These are phyloP conservation scores for Solanum chacoense DNA, from an alignment of 305 asterid species.

Conservation along the genomic window DNA sequence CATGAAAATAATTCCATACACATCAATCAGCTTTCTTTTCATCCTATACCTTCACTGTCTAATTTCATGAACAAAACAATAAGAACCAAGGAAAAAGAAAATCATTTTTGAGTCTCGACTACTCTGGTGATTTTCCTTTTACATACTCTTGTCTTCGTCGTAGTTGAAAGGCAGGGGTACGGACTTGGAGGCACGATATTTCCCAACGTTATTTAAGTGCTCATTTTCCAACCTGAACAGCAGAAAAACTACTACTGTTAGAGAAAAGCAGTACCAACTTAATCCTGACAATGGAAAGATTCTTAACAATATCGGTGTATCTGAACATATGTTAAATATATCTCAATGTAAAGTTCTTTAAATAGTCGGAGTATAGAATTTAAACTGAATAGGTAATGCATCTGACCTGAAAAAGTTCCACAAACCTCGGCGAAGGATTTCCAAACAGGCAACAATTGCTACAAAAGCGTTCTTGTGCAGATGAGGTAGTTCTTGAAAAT, in stretches of 20 bases:
- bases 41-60: neutral
- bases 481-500: slow-evolving; percentile 26
- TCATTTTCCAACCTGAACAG: slow-evolving; percentile 38
- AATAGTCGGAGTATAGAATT: neutral
- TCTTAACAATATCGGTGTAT: neutral
- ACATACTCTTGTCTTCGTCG: slow-evolving; percentile 18
- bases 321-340: neutral
- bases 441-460: slow-evolving; percentile 63
- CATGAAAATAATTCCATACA: neutral
- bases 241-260: neutral
- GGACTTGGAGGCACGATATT: slow-evolving; percentile 28
- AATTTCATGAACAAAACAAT: neutral
- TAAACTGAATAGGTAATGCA: neutral
- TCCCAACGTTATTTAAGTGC: slow-evolving; percentile 35
- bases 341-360: neutral
- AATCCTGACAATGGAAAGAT: neutral
- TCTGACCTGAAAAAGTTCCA: slow-evolving; percentile 93
- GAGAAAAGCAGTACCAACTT: neutral
- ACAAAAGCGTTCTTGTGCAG: slow-evolving; percentile 45
- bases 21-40: neutral
- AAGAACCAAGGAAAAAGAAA: neutral
- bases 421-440: slow-evolving; percentile 78
- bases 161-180: slow-evolving; percentile 38
- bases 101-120: neutral
- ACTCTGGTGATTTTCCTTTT: neutral